Conservation (phyloP, 2,329 filamentous ascomycete species). For the Diaporthe velutina region DNA sequence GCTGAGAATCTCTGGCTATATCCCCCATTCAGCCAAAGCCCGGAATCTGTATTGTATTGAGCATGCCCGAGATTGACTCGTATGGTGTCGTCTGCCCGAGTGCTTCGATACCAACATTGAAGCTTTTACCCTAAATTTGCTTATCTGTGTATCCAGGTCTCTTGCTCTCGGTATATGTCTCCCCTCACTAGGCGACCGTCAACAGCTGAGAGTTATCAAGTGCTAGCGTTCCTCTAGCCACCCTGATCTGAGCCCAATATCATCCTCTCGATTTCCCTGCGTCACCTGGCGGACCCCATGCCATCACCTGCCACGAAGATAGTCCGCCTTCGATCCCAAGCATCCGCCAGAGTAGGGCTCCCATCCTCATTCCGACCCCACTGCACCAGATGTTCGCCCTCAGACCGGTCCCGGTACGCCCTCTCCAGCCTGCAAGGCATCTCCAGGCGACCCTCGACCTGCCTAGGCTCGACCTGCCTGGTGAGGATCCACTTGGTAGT, state of each 20-base stretch:
- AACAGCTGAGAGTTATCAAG: background rate
- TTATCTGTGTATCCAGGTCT: no score
- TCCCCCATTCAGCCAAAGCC: no score
- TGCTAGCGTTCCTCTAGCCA: background rate
- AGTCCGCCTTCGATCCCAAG: background rate
- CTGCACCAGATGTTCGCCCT: background rate
- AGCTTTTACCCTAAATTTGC: no score
- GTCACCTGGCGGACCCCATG: background rate
- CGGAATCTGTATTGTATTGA: no score
- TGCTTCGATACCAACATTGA: no score
- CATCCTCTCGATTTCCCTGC: no score
- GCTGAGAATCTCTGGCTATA: no score
- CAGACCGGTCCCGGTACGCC: background rate
- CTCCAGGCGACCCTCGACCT: background rate
- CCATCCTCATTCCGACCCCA: background rate
- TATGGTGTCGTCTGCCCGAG: no score
- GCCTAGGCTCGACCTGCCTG: background rate
- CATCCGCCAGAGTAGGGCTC: background rate
- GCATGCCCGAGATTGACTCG: no score
- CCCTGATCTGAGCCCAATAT: background rate
- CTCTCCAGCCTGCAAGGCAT: background rate
- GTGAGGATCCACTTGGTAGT: background rate
- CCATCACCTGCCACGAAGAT: background rate
- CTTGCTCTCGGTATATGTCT: background rate
- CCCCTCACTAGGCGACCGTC: background rate